Base-by-base conservation (phyloP, 495 filamentous ascomycete genomes). In the Friedmanniomyces endolithicus region DNA sequence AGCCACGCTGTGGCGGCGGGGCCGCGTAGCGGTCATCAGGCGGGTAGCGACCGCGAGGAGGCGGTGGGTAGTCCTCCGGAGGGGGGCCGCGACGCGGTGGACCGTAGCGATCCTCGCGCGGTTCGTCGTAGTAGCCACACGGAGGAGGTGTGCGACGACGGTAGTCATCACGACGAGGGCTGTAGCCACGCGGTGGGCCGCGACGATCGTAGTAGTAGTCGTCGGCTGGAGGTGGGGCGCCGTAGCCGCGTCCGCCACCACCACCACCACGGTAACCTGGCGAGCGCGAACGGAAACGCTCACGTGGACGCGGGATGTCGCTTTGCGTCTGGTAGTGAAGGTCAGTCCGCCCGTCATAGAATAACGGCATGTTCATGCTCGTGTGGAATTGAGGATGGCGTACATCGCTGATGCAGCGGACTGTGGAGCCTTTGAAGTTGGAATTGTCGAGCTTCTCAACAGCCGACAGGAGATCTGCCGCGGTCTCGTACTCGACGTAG, bases 401-500 rank as follows among this genome's bases (percentile, higher is more conserved):
- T 82, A 95, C 90, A 73, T 94, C 89, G 55, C 87, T 79, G 59
- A 85, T 71, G 67, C 92, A 98, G 50, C 73, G 81, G 51, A 98
- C 89, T 60, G 79, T 76, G 48, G 78, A 75, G 57, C 86, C 88
- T 72, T 96, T 95, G 72, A 97, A 96, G 58, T 94, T 88, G 62
- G 81, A 82, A 59, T 78, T 79, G 64, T 98, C 90, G 43, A 98
- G 82, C 69, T 95, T 95, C 65, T 94, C 84, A 53, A 96, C 85
- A 35, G 94, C 92, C 39, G 82, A 80, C 68, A 87, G 88, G 53
- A 98, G 74, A 68, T 98, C 92, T 52, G 79, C 81, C 29, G 84
- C 83, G 48, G 87, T 95, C 71, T 98, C 94, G 64, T 95, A 98
- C 68, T 98, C 92, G 63, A 98, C 92, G 70, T 96, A 96, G 67